A percentile compares a stretch with the other conserved stretches of the same genome.
These are phyloP conservation scores for Trametopsis cervina DNA, from an alignment of 768 basidiomycete species.

Conservation along the genomic window DNA sequence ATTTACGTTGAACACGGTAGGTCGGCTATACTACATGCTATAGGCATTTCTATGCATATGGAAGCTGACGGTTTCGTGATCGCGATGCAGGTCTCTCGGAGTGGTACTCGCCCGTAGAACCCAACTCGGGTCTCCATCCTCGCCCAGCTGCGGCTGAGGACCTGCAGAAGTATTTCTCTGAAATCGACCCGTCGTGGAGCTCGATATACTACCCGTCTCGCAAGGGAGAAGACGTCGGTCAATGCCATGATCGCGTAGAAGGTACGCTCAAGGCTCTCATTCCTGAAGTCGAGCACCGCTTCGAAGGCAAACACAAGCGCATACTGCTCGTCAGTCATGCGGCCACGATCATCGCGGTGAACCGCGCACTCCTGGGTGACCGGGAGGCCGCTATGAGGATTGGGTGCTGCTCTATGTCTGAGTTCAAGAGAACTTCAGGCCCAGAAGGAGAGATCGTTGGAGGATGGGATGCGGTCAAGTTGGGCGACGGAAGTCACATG, in stretches of 20 bases:
- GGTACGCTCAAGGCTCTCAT: constrained; percentile 47
- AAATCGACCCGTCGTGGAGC: constrained; percentile 57
- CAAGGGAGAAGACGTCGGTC: constrained; percentile 60
- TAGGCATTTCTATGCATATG: not conserved
- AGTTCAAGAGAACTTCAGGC: constrained; percentile 31
- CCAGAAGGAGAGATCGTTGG: constrained; percentile 25
- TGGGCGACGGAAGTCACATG: constrained; percentile 56
- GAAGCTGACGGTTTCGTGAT: not conserved
- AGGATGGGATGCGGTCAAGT: constrained; percentile 36
- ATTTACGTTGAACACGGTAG: constrained; percentile 76
- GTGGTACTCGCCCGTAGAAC: constrained; percentile 71
- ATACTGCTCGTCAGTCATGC: constrained; percentile 70
- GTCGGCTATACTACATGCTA: constrained; percentile 10
- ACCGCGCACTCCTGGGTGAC: constrained; percentile 49
- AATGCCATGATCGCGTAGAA: constrained; percentile 53
- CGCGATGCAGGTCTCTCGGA: constrained; percentile 51
- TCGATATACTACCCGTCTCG: constrained; percentile 66
- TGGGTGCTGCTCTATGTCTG: constrained; percentile 72
- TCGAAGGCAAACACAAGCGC: constrained; percentile 37
- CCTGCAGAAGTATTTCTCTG: constrained; percentile 48
- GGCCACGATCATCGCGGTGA: constrained; percentile 64
- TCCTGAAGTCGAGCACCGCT: constrained; percentile 39
- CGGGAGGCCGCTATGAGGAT: constrained; percentile 47
- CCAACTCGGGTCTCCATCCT: constrained; percentile 68
- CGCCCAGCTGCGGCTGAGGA: constrained; percentile 53